phyloP scores from a whole-genome alignment of 768 basidiomycete genomes.

The Suillus clintonianus region DNA sequence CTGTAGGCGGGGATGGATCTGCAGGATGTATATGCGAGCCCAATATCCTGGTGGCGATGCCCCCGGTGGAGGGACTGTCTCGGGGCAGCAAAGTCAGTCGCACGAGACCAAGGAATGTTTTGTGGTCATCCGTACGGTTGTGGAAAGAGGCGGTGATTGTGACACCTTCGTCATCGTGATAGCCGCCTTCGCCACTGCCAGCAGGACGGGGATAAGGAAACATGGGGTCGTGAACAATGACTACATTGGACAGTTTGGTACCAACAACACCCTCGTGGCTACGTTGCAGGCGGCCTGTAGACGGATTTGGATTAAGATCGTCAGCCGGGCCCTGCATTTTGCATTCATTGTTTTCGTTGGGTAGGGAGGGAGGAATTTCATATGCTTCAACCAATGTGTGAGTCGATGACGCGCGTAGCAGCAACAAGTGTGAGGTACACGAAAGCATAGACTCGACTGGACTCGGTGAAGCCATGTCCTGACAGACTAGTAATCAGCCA shows the following conservation, averaged over 20 bases:
- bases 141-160: slow-evolving; percentile 3
- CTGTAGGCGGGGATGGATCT: slow-evolving; percentile 1
- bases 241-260: slow-evolving; percentile 1
- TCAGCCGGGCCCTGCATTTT: background rate
- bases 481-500: background rate
- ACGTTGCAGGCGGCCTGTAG: background rate
- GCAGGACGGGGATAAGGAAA: background rate
- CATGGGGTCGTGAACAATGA: slow-evolving; percentile 3
- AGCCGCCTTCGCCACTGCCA: background rate
- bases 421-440: background rate
- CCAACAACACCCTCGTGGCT: slow-evolving; percentile 5
- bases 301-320: background rate
- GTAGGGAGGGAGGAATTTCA: background rate
- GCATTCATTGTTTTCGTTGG: background rate
- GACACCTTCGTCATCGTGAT: background rate
- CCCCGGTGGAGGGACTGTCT: background rate
- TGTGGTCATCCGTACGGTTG: slow-evolving; percentile 2
- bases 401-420: background rate
- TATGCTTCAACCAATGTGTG: slow-evolving; percentile 4
- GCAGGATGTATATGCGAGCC: background rate
- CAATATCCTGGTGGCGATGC: slow-evolving; percentile 1
- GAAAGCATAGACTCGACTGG: slow-evolving; percentile 3
- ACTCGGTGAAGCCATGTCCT: background rate
- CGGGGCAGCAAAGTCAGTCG: slow-evolving; percentile 1
- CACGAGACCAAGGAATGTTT: slow-evolving; percentile 4